Evolutionary conservation across 495 filamentous ascomycete species (phyloP).

Genomic region (Penicilliopsis zonata): DNA sequence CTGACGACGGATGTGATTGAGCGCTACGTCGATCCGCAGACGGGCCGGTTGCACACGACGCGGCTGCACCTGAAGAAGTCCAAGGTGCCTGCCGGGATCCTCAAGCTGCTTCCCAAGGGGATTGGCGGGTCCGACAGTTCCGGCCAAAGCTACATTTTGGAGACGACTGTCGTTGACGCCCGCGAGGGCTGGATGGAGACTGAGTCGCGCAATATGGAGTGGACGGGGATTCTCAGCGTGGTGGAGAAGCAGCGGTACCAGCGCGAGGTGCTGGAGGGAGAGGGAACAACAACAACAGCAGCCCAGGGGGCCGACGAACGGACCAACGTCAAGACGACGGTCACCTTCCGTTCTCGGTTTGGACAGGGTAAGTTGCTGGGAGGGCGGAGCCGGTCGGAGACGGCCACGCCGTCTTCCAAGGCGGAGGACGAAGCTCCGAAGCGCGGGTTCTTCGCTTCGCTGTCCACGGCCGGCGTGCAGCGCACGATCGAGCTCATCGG

Average conservation of each 20-base stretch:
- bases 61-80: conserved; percentile 91
- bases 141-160: conserved; percentile 75
- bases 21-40: conserved; percentile 65
- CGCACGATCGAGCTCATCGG: conserved; percentile 84
- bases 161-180: conserved; percentile 81
- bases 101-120: conserved; percentile 71
- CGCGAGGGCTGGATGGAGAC: conserved; percentile 81
- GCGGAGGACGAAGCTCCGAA: conserved; percentile 43
- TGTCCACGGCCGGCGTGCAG: conserved; percentile 74
- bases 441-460: conserved; percentile 52
- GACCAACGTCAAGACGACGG: conserved; percentile 73
- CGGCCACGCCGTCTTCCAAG: conserved; percentile 10
- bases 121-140: conserved; percentile 62
- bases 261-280: no score
- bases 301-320: conserved; percentile 30
- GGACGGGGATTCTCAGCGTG: conserved; percentile 84
- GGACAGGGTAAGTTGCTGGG: conserved; percentile 59
- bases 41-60: conserved; percentile 73
- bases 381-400: conserved; percentile 25
- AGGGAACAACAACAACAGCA: conserved; percentile 13
- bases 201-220: conserved; percentile 76
- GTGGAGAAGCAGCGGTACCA: conserved; percentile 77
- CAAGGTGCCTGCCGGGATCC: conserved; percentile 69
- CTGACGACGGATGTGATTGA: conserved; percentile 92
- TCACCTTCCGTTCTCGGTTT: conserved; percentile 74